These are phyloP conservation scores for Rubia balearica DNA, from an alignment of 305 asterid species.

Conservation along the genomic window DNA sequence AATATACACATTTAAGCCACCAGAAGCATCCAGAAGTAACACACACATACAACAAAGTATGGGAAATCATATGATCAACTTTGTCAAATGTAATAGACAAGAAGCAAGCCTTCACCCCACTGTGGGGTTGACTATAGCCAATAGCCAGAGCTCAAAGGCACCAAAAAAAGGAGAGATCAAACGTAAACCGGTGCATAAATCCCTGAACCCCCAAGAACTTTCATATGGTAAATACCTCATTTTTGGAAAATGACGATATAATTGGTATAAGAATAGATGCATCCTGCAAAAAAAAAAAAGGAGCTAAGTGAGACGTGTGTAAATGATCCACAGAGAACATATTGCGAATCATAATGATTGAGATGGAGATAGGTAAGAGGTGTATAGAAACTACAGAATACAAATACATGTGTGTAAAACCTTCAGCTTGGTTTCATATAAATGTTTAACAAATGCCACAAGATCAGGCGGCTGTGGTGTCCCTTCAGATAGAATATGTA, in stretches of 20 bases:
- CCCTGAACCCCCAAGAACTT: slow-evolving; percentile 6
- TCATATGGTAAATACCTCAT: slow-evolving; percentile 55
- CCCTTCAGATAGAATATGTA: slow-evolving; percentile 74
- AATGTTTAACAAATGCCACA: slow-evolving; percentile 64
- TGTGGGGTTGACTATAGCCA: background rate
- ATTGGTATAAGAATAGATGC: slow-evolving; percentile 89
- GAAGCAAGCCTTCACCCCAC: no score
- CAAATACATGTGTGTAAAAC: slow-evolving; percentile 28
- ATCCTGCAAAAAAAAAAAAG: slow-evolving; percentile 53
- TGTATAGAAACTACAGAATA: slow-evolving; percentile 9
- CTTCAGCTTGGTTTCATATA: slow-evolving; percentile 85
- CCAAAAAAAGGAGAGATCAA: no score
- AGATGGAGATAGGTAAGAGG: background rate
- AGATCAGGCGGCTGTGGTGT: slow-evolving; percentile 70
- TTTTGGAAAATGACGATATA: slow-evolving; percentile 77
- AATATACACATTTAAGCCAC: background rate
- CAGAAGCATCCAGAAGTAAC: background rate
- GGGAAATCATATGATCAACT: no score
- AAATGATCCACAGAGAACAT: slow-evolving; percentile 9
- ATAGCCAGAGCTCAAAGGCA: background rate
- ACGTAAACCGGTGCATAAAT: background rate
- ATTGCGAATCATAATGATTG: background rate
- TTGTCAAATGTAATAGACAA: no score
- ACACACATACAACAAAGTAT: background rate
- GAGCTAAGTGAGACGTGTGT: slow-evolving; percentile 7